Evolutionary conservation across 1,284 basidiomycete species (phyloP), one percentile per base, ranked within the genome.

Genomic region (Meira miltonrushii): DNA sequence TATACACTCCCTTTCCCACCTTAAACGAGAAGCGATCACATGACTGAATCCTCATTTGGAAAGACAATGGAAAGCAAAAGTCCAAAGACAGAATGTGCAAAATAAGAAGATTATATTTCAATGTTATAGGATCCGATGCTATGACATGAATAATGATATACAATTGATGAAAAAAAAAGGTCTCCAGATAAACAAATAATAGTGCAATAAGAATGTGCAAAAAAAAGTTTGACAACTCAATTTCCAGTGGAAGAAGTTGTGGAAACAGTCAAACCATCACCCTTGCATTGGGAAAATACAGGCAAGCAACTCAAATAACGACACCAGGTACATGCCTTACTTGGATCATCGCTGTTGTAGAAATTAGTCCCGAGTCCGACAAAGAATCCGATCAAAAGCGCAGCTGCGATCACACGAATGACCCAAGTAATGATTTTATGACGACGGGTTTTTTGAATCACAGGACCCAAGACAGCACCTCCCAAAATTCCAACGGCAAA

Each of bases 291-390:
- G 3, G 50, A 50, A 40, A 61, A 61, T 19, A 15, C 15, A n/a
- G 56, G 39, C 13, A 38, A 39, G 25, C 73, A 77, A 43, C 67
- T 72, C 2, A 77, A 54, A 51, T 77, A 77, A 23, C 90, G 84
- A 75, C 94, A 97, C 79, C 92, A 90, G 51, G 85, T 83, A 77
- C 93, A 96, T 19, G 90, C 90, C 84, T 76, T 61, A 54, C 56
- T 53, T 9, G 72, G 77, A 58, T 77, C 73, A 72, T 91, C 84
- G 41, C 85, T 85, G 2, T 85, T 90, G 75, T 93, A 95, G 79
- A 97, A 96, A 79, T 97, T 96, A 64, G 86, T 83, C 37, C 84
- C 84, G 39, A 96, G 82, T 2, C 92, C 82, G 23, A 92, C 87
- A 66, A 88, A 59, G 37, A 94, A 83, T 28, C 93, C 80, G 21